Conservation (phyloP, 1,284 basidiomycete species). For the Ceratobasidium sp. region DNA sequence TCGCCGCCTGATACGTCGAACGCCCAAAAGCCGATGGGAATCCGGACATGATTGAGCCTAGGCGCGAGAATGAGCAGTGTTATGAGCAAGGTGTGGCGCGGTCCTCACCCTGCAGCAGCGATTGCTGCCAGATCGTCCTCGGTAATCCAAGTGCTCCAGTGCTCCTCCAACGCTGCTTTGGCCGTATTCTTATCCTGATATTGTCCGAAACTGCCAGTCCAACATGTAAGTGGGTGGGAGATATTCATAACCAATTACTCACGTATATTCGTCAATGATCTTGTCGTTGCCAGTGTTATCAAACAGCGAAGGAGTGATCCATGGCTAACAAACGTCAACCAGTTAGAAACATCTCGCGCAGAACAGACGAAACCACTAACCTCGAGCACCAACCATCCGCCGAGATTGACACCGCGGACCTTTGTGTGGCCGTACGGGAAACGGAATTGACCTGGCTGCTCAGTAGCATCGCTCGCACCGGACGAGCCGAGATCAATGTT, state of each 20-base stretch:
- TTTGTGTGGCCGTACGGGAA: background rate
- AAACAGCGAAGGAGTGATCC: slow-evolving; percentile 87
- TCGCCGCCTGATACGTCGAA: slow-evolving; percentile 82
- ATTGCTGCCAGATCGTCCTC: slow-evolving; percentile 67
- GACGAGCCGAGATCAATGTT: background rate
- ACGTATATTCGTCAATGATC: slow-evolving; percentile 86
- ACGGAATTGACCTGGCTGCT: background rate
- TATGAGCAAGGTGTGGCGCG: background rate
- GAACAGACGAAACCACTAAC: slow-evolving; percentile 1
- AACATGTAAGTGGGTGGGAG: too few relatives aligned
- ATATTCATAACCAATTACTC: too few relatives aligned
- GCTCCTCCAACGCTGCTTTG: slow-evolving; percentile 59
- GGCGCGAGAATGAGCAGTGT: background rate
- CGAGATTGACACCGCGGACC: slow-evolving; percentile 64
- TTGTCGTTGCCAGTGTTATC: slow-evolving; percentile 54
- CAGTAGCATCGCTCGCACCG: background rate
- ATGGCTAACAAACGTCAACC: slow-evolving; percentile 60
- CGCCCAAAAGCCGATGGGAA: slow-evolving; percentile 94
- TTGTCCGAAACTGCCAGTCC: slow-evolving; percentile 58
- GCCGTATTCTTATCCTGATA: slow-evolving; percentile 57
- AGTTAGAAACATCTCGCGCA: too few relatives aligned
- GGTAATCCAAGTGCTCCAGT: slow-evolving; percentile 86
- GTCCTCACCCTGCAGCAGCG: slow-evolving; percentile 35
- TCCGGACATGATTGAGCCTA: slow-evolving; percentile 43
- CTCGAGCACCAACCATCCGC: slow-evolving; percentile 72